Base-by-base conservation (phyloP, 176 grass and related monocot genomes). In the Musa acuminata region DNA sequence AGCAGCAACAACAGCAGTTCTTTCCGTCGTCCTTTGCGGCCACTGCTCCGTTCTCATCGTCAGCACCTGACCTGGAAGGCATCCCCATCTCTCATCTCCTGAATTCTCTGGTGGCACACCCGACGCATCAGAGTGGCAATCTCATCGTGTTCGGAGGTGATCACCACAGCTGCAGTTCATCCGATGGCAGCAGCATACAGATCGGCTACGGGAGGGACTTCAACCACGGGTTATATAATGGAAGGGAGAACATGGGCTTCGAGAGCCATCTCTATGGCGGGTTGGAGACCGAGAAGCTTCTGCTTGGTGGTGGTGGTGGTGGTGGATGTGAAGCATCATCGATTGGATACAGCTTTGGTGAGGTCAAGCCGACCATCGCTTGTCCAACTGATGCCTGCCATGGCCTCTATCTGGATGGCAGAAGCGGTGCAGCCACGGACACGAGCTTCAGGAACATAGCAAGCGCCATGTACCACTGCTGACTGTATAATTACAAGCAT, bases 141-240 rank as follows among this genome's bases (percentile, higher is more conserved):
- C 62, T 85, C 74, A 72, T 88, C 54, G 52, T 71, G 73, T 78
- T 88, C 77, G 87, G 84, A 27, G 51, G 62, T 22, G 79, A 73
- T 27, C 67, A 82, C 8, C 76, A 55, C 75, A 76, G 8, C 53
- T 51, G 69, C 73, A 81, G 78, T 20, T 78, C 84, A 53, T 83
- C 76, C 20, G 74, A 82, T 19, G n/a, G 64, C 9, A 87, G 72
- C 54, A 75, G 74, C 74, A 69, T 11, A 14, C 67, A 50, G 13
- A 69, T 69, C 67, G 48, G 67, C 67, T 69, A 71, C 52, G 70
- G 68, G 13, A 70, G 53, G 53, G 29, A 67, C 9, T 23, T 78
- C 11, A 68, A 78, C 8, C 83, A 55, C 59, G 73, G 80, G 50
- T 64, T 73, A 74, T 78, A 69, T 48, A 80, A 21, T 55, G 75